Evolutionary conservation across 371 early-diverging fungal species (phyloP).

Genomic region (Saksenaea vasiformis): DNA sequence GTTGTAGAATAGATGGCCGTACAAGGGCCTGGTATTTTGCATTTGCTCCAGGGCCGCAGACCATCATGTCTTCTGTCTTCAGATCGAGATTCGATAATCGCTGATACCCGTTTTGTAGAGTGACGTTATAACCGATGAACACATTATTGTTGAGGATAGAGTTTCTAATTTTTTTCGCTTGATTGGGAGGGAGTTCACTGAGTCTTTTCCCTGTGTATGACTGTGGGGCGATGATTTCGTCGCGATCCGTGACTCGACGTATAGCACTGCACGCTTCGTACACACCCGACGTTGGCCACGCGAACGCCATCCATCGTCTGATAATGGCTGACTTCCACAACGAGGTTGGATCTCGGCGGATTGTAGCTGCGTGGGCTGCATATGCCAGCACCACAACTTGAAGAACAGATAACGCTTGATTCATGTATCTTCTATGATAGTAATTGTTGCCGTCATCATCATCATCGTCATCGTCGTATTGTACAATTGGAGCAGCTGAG

Average conservation of each 20-base stretch:
- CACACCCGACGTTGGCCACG: not conserved
- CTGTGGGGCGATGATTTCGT: not conserved
- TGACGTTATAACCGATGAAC: not conserved
- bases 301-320: not conserved
- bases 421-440: constrained; percentile 74
- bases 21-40: not conserved
- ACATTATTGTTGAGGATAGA: not conserved
- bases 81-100: not conserved
- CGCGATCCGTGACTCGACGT: not conserved
- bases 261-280: constrained; percentile 1
- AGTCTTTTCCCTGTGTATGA: not conserved
- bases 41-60: constrained; percentile 1
- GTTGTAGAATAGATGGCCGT: not conserved
- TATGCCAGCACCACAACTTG: not conserved
- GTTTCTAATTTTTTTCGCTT: not conserved
- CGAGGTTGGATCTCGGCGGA: not conserved
- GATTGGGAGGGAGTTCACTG: not conserved
- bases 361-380: not conserved
- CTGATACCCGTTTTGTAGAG: not conserved
- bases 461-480: not conserved
- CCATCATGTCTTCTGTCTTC: constrained; percentile 1
- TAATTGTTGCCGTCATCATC: constrained; percentile 71
- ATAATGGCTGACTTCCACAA: not conserved
- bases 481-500: not conserved
- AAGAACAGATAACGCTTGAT: not conserved